Conservation (phyloP, 371 early-diverging fungal genomes). For the Blakeslea trispora region DNA sequence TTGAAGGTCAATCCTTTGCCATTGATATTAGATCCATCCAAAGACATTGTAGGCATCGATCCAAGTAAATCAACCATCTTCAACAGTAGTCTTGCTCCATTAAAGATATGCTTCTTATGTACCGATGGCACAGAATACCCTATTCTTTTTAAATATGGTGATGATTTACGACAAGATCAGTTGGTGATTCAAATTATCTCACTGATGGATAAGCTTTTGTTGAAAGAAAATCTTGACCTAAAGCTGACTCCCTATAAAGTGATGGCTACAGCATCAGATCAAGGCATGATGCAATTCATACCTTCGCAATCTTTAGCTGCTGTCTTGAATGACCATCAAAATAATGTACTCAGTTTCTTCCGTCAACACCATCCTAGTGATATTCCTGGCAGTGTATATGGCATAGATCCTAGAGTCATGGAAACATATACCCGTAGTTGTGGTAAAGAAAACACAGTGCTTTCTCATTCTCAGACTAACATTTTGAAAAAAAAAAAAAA, state of each 20-base stretch:
- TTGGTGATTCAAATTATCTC: slow-evolving; percentile 95
- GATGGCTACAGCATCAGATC: slow-evolving; percentile 89
- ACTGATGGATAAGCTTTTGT: slow-evolving; percentile 91
- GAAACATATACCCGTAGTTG: slow-evolving; percentile 95
- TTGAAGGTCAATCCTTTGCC: slow-evolving; percentile 59
- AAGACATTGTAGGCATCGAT: slow-evolving; percentile 83
- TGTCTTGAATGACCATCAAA: slow-evolving; percentile 85
- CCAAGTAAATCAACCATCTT: slow-evolving; percentile 87
- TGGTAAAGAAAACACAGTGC: too few relatives aligned
- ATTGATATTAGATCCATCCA: slow-evolving; percentile 85
- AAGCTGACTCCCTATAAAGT: slow-evolving; percentile 93
- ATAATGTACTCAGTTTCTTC: slow-evolving; percentile 81
- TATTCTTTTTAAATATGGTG: slow-evolving; percentile 94
- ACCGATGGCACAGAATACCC: slow-evolving; percentile 81
- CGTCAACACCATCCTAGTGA: slow-evolving; percentile 67
- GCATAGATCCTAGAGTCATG: slow-evolving; percentile 80
- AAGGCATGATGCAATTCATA: slow-evolving; percentile 93
- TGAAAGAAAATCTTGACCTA: slow-evolving; percentile 93
- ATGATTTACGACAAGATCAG: slow-evolving; percentile 97
- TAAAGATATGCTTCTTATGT: slow-evolving; percentile 81
- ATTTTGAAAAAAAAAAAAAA: too few relatives aligned
- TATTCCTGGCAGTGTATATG: slow-evolving; percentile 62
- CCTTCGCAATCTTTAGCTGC: slow-evolving; percentile 84
- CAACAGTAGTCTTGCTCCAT: slow-evolving; percentile 87
- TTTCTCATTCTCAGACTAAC: too few relatives aligned